A percentile compares a stretch with the other conserved stretches of the same genome.
These are phyloP conservation scores for Backusella parvicylindrica DNA, from an alignment of 192 early-diverging fungal species.

Conservation along the genomic window DNA sequence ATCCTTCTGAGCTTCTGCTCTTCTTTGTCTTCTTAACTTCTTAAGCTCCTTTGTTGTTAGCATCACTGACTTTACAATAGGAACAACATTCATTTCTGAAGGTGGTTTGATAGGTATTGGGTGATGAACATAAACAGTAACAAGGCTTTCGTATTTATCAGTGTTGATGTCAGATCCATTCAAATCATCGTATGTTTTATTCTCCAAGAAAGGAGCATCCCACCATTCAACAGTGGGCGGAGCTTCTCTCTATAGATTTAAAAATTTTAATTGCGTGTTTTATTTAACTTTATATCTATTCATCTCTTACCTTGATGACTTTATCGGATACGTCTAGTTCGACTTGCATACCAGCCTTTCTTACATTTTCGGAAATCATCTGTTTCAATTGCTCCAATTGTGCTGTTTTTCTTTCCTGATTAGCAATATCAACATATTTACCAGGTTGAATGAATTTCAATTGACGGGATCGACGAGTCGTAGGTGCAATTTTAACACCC, in stretches of 20 bases:
- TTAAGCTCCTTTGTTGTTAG: conserved; percentile 88
- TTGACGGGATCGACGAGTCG: conserved; percentile 41
- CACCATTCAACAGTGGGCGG: conserved; percentile 95
- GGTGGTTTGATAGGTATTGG: conserved; percentile 82
- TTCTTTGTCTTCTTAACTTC: conserved; percentile 86
- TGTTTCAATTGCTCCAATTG: conserved; percentile 71
- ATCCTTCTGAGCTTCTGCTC: conserved; percentile 83
- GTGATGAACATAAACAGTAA: conserved; percentile 82
- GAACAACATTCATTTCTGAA: conserved; percentile 52
- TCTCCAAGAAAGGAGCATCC: conserved; percentile 81
- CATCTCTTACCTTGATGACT: conserved; percentile 56
- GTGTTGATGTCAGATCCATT: conserved; percentile 35
- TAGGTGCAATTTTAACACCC: conserved; percentile 32
- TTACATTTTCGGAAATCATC: conserved; percentile 68
- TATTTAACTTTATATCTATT: background rate
- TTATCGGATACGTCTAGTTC: conserved; percentile 72
- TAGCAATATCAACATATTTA: conserved; percentile 77
- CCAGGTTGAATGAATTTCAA: conserved; percentile 85
- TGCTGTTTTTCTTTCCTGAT: conserved; percentile 74
- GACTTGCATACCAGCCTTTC: conserved; percentile 69
- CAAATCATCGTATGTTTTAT: conserved; percentile 68
- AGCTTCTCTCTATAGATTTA: conserved; percentile 49
- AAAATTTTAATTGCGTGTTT: background rate
- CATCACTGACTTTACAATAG: conserved; percentile 63
- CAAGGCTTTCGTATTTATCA: conserved; percentile 43